Evolutionary conservation across 2,329 filamentous ascomycete genomes (phyloP).

Genomic region (Monascus ruber): DNA sequence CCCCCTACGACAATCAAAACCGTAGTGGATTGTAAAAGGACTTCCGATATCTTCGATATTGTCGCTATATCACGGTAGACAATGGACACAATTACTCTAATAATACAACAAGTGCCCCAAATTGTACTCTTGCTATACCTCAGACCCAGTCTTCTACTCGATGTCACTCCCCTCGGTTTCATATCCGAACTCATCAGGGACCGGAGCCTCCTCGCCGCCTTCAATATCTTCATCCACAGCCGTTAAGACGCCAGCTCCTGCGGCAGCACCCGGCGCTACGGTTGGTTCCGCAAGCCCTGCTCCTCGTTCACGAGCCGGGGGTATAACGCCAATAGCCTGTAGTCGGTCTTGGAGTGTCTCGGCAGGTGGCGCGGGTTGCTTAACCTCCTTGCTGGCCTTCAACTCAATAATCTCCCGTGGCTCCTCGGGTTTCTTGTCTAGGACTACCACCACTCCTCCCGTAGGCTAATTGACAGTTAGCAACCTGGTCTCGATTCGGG

Average conservation of each 20-base stretch:
- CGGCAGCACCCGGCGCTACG: constrained; percentile 46
- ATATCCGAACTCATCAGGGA: constrained; percentile 37
- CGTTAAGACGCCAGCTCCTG: constrained; percentile 69
- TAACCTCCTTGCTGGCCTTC: constrained; percentile 65
- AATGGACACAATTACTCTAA: constrained; percentile 23
- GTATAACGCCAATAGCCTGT: constrained; percentile 25
- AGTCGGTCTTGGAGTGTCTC: constrained; percentile 34
- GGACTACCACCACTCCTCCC: constrained; percentile 82
- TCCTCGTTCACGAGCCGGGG: constrained; percentile 21
- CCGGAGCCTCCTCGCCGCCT: constrained; percentile 36
- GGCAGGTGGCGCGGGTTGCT: constrained; percentile 30
- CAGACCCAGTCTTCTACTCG: constrained; percentile 1
- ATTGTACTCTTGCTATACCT: not conserved
- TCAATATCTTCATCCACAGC: constrained; percentile 64
- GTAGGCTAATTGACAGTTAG: constrained; percentile 58
- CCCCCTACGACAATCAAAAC: not conserved
- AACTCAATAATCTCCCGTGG: constrained; percentile 75
- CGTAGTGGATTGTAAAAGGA: constrained; percentile 5
- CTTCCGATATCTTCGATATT: constrained; percentile 3
- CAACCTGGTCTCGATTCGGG: constrained; percentile 3
- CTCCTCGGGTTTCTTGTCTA: constrained; percentile 70
- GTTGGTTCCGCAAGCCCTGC: constrained; percentile 11
- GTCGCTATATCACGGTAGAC: constrained; percentile 11
- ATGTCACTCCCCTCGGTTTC: constrained; percentile 30
- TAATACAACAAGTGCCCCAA: constrained; percentile 16